Evolutionary conservation across 768 basidiomycete species (phyloP), one percentile per base, ranked within the genome.

Genomic region (Pholiota molesta): DNA sequence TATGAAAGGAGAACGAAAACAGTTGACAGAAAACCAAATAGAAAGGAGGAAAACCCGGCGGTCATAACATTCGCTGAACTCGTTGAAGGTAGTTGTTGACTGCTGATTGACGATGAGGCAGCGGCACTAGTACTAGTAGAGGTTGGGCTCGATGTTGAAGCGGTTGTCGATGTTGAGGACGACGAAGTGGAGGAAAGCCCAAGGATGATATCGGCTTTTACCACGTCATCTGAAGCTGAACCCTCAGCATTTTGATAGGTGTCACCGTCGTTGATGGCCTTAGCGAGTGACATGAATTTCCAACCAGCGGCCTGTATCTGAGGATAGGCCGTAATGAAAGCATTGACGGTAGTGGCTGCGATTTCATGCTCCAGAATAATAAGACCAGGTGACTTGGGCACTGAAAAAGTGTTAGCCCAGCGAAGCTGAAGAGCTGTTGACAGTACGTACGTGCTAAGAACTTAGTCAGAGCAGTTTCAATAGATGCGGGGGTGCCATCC

Each of bases 351-450:
- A 64, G 77, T 71, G 45, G 83, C 75, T 33, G 80, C 82, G 23
- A 89, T 77, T 75, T 97, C 95, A 74, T 98, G 96, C 72, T 97
- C 90, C 61, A 97, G 82, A 58, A 93, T 79, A 63, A 94, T 80
- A 23, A 96, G 82, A 35, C 96, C 96, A 2, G 92, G 89, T 10
- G 74, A 77, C 72, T 94, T 94, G 52, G 90, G 77, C 31, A 87
- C 90, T 78, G 57, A 6, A 58, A 31, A 44, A 21, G 13, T 7
- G 45, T 39, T 55, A 33, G 39, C 37, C 44, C 31, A 45, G 44
- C 13, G 4, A n/a, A 44, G 17, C 21, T 16, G 17, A 21, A 39
- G 44, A 9, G 26, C 16, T 35, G 51, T 42, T 11, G 42, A 49
- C 21, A 33, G 29, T 17, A 71, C 75, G 44, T 52, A 82, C 86